These are phyloP conservation scores for Borealophlyctis nickersoniae DNA, from an alignment of 192 early-diverging fungal species.

Conservation along the genomic window DNA sequence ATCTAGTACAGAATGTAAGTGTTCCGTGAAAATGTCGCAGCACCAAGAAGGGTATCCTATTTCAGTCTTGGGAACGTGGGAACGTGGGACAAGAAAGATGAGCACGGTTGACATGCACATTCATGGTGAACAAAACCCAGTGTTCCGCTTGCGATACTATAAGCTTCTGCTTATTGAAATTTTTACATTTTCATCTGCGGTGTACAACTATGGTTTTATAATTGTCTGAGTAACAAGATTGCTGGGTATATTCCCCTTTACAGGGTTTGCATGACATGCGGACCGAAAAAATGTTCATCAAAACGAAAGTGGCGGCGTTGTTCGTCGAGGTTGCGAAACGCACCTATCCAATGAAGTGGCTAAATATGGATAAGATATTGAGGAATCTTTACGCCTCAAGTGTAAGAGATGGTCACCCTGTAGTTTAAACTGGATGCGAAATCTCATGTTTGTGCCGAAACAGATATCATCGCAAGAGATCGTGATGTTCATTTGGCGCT, in stretches of 20 bases:
- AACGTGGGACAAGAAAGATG: too few relatives aligned
- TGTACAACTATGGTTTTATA: not conserved
- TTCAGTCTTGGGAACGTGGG: too few relatives aligned
- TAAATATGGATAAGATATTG: slow-evolving; percentile 51
- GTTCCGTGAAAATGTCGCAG: not conserved
- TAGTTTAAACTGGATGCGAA: not conserved
- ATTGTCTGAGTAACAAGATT: slow-evolving; percentile 9
- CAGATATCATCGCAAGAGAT: slow-evolving; percentile 53
- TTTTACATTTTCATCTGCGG: slow-evolving; percentile 19
- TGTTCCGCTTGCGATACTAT: too few relatives aligned
- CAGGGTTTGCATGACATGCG: slow-evolving; percentile 39
- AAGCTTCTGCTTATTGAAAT: slow-evolving; percentile 10
- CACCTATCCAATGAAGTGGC: slow-evolving; percentile 60
- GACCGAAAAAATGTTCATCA: slow-evolving; percentile 45
- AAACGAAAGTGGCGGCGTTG: slow-evolving; percentile 56
- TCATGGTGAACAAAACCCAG: too few relatives aligned
- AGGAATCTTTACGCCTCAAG: slow-evolving; percentile 39
- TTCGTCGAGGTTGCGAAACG: slow-evolving; percentile 62
- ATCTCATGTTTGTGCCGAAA: not conserved
- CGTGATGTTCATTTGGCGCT: slow-evolving; percentile 47
- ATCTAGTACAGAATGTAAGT: slow-evolving; percentile 27
- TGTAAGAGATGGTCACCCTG: not conserved
- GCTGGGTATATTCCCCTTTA: too few relatives aligned
- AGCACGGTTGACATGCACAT: too few relatives aligned
- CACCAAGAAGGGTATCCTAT: too few relatives aligned